Evolutionary conservation across 768 basidiomycete genomes (phyloP).

Genomic region (Brasilioporus rufonigricans): DNA sequence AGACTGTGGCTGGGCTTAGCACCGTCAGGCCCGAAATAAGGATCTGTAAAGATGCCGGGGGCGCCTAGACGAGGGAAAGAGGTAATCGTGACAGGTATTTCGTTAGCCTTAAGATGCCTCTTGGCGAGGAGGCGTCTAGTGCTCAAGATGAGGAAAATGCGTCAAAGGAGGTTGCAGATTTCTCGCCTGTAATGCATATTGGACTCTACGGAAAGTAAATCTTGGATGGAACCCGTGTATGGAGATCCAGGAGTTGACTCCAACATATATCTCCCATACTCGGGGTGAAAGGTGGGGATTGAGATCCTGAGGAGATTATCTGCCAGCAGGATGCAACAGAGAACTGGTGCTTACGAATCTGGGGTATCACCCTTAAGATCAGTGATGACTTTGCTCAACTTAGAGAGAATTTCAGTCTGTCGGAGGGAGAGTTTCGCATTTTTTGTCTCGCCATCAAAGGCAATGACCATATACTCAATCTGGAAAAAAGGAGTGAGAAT

Average conservation of each 20-base stretch:
- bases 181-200: slow-evolving; percentile 91
- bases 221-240: slow-evolving; percentile 83
- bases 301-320: slow-evolving; percentile 45
- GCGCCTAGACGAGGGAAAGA: slow-evolving; percentile 93
- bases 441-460: slow-evolving; percentile 74
- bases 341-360: slow-evolving; percentile 48
- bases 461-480: slow-evolving; percentile 96
- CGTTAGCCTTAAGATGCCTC: slow-evolving; percentile 77
- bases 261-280: slow-evolving; percentile 98
- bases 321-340: neutral
- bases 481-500: slow-evolving; percentile 31
- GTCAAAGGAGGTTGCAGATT: neutral
- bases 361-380: slow-evolving; percentile 54
- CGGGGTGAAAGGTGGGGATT: slow-evolving; percentile 93
- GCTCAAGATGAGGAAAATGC: slow-evolving; percentile 7
- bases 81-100: slow-evolving; percentile 90
- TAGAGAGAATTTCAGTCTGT: slow-evolving; percentile 89
- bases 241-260: slow-evolving; percentile 97
- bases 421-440: slow-evolving; percentile 89
- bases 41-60: slow-evolving; percentile 89
- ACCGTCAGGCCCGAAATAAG: slow-evolving; percentile 68
- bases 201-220: slow-evolving; percentile 84
- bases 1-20: slow-evolving; percentile 89
- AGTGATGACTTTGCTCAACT: slow-evolving; percentile 65
- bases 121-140: slow-evolving; percentile 79